phyloP scores from a whole-genome alignment of 768 basidiomycete species.

The Mycena vulgaris region DNA sequence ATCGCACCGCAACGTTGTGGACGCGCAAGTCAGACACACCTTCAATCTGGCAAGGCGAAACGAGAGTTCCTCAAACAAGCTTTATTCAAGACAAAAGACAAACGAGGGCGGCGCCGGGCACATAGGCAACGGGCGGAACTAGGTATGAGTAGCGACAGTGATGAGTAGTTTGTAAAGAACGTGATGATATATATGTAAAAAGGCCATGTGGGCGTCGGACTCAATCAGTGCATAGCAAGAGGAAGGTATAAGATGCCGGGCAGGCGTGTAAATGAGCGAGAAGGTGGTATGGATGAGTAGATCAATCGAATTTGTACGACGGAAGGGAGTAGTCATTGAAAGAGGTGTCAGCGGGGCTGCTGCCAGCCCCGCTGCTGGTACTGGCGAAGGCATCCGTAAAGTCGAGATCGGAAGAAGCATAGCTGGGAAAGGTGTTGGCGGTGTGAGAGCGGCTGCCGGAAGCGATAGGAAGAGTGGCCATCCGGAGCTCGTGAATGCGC shows the following conservation, averaged over 20 bases:
- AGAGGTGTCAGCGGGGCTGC: background rate
- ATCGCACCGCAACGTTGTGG: background rate
- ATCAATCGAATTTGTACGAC: too few relatives aligned
- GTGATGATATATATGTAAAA: background rate
- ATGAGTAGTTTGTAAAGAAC: background rate
- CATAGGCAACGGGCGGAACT: background rate
- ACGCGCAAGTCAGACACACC: background rate
- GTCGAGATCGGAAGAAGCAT: conserved; percentile 23
- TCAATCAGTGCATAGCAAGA: too few relatives aligned
- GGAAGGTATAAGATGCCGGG: too few relatives aligned
- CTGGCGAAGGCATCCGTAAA: background rate
- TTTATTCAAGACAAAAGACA: conserved; percentile 1
- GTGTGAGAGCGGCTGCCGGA: conserved; percentile 3
- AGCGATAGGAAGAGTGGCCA: background rate
- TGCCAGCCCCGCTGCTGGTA: background rate
- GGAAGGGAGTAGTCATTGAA: too few relatives aligned
- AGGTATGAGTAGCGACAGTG: too few relatives aligned
- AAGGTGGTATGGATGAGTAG: too few relatives aligned
- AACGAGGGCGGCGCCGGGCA: background rate
- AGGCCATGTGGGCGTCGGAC: background rate
- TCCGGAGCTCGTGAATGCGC: conserved; percentile 41
- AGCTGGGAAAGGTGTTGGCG: conserved; percentile 27
- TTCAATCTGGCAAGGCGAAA: background rate
- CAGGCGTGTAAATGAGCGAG: too few relatives aligned
- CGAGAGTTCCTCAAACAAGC: background rate